Percentiles rank a stretch among this genome's conserved stretches.
phyloP scores from a whole-genome alignment of 2,329 filamentous ascomycete species.

The Aureobasidium sp. region DNA sequence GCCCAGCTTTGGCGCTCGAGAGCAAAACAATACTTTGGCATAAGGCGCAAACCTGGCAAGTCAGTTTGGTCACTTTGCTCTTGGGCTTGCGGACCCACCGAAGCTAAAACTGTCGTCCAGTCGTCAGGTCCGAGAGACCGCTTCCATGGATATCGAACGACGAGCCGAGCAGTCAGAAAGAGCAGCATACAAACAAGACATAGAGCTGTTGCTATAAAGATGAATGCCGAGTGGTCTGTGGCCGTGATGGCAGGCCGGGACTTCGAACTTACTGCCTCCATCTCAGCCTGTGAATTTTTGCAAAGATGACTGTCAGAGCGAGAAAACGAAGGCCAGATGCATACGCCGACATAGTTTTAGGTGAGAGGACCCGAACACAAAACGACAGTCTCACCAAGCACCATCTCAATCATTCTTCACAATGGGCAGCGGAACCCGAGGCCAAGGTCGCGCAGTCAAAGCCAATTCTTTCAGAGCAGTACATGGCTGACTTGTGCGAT shows the following conservation, averaged over 20 bases:
- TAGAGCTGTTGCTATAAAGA: neutral
- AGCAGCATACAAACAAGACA: conserved; percentile 3
- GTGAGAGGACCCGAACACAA: neutral
- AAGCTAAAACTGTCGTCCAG: neutral
- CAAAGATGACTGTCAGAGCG: neutral
- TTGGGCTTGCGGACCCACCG: neutral
- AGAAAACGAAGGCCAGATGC: neutral
- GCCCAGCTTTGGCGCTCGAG: neutral
- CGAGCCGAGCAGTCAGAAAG: neutral
- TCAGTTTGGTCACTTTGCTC: neutral
- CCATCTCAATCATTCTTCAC: neutral
- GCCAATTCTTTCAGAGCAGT: neutral
- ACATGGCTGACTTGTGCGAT: conserved; percentile 9
- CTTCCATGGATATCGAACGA: conserved; percentile 1
- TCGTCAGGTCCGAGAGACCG: conserved; percentile 1
- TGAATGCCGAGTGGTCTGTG: conserved; percentile 5
- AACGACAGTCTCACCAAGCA: neutral
- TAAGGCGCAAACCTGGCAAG: neutral
- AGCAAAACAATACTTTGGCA: conserved; percentile 2
- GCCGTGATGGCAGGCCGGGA: neutral
- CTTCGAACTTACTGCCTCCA: neutral
- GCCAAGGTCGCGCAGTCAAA: neutral
- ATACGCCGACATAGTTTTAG: conserved; percentile 1
- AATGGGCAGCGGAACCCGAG: neutral
- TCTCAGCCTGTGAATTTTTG: neutral